Evolutionary conservation across 208 protist species (phyloP), one percentile per base, ranked within the genome.

Genomic region (Trypanosoma brucei): DNA sequence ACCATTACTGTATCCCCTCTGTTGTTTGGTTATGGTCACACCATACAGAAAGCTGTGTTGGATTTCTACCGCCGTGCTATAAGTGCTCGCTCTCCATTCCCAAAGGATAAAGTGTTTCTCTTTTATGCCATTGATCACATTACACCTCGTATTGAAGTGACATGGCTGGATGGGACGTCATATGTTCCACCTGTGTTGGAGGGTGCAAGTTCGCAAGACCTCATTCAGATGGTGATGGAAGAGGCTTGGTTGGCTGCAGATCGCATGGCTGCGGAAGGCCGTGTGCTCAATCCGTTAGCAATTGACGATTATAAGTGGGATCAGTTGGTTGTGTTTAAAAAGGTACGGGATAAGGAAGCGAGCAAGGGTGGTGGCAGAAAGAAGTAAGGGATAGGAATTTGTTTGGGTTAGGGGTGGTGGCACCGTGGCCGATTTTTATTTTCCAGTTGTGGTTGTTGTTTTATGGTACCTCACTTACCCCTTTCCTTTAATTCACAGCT

Each of bases 281-380:
- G 81, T 40, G 72, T 75, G 65, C 66, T 95, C 35, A 88, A 92
- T 66, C 88, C 88, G 7, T 66, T 95, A 39, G 86, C 85, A 22
- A 95, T 95, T 58, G 88, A 95, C 55, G 88, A 95, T 59, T 95
- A 95, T 75, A 95, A 92, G 64, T 95, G 88, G 88, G 83, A 95
- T 36, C 77, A 95, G 68, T 70, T 95, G 51, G 79, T 95, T 55
- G 82, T 78, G 56, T 95, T 92, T 65, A 95, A 95, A 75, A 78
- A 84, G 85, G 91, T 86, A 59, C 84, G 88, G 9, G 79, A 76
- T 13, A 94, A 91, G 69, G 77, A 83, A 14, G 81, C 81, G 13
- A 59, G 55, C 14, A 77, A 77, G 60, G 58, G 38, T 36, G 55
- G 65, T 31, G 48, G 42, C 9, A 40, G 36, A 52, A 76, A 76